Base-by-base conservation (phyloP, 169 alveolate species). In the Plasmodium knowlesi region DNA sequence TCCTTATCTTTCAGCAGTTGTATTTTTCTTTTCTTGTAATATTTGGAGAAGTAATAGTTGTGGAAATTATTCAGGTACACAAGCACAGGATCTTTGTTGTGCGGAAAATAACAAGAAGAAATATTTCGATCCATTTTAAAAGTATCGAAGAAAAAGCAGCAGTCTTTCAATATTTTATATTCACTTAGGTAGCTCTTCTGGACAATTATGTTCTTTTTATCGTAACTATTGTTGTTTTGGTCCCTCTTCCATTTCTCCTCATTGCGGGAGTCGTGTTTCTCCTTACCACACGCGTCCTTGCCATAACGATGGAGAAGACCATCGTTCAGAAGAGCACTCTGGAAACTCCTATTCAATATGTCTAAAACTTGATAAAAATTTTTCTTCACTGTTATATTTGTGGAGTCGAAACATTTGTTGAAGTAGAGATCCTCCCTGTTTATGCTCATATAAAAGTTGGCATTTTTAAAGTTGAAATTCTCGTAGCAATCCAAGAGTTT, bases 81-180 rank as follows among this genome's bases (percentile, higher is more conserved):
- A 32, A 89, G 54, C 9, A 89, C 94, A 39, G 89, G 85, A 25
- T 89, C 94, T 80, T 89, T 89, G 53, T 81, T 89, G 34, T 81
- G 72, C 34, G 94, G 94, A n/a, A 89, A 89, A 61, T 89, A 91
- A 82, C 84, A 91, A 3, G 95, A 81, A 4, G 84, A 76, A 25
- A 82, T 72, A 34, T 82, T 72, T 81, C 92, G 53, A 22, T 91
- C 92, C 95, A 91, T 91, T 82, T 91, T 91, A 82, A 91, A 82
- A 1, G 95, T 81, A 72, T 91, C 95, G 41, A 91, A 91, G 53
- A 70, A 91, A 46, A 91, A 81, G 54, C 78, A 91, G 32, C 92
- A 82, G 41, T 91, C 92, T 91, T 91, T 91, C 54, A 91, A 81
- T 71, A 74, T 80, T 82, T 91, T 91, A 61, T 91, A 91, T 9